Evolutionary conservation across 768 basidiomycete genomes (phyloP), one percentile per base, ranked within the genome.

Genomic region (Russula vinacea): DNA sequence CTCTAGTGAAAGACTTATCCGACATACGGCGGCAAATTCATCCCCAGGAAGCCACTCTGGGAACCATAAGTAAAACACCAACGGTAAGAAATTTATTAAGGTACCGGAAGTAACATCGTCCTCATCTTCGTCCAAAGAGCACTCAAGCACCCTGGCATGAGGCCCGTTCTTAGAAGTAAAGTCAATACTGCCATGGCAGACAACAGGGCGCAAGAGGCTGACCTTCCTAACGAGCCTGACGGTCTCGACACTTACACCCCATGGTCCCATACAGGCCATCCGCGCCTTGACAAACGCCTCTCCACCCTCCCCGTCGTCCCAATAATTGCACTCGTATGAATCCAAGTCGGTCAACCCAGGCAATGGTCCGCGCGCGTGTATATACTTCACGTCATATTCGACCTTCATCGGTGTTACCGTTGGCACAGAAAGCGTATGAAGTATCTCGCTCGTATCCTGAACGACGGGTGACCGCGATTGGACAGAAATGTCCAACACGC

Each of bases 401-500:
- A 81, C 74, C 40, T 76, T 77, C 62, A 97, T 79, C 0, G 91
- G 84, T 6, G 80, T 78, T n/a, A 84, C 76, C 0, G 87, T 84
- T 2, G 87, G 83, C 16, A 98, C 80, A 6, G 79, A 73, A 16
- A 95, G 71, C 11, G 90, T 88, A 64, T 80, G 82, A 53, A 90
- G 76, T 0, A 81, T 80, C 71, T 96, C 94, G 62, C 80, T 84
- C 33, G 74, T 72, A 32, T 78, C 73, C 22, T 62, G 59, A 0
- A 70, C 64, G 6, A 69, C 56, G 1, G 68, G 59, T 29, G 80
- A 71, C 26, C 77, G 78, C 10, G 91, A 87, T 61, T 87, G 88
- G 40, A 95, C 76, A 0, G 92, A 94, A 40, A 96, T 77, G 71
- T 97, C 94, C 59, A 97, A 74, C 50, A 85, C 80, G 50, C 93